A percentile compares a stretch with the other conserved stretches of the same genome.
These are phyloP conservation scores for Cymbopogon citratus DNA, from an alignment of 176 grass and related monocot species.

Conservation along the genomic window DNA sequence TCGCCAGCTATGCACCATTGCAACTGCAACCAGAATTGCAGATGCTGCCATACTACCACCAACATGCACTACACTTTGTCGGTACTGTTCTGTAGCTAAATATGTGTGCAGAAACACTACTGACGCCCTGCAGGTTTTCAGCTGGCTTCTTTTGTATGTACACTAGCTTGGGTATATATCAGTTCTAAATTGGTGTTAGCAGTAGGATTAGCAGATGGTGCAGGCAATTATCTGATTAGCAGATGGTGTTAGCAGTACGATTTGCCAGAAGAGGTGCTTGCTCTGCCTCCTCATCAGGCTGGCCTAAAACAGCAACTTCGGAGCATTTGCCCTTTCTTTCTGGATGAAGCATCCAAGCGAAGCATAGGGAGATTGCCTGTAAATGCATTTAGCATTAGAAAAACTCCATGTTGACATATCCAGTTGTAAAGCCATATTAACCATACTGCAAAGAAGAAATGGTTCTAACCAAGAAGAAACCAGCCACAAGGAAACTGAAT, in stretches of 20 bases:
- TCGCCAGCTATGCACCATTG: neutral
- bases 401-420: neutral
- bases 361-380: constrained; percentile 49
- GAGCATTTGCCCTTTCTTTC: constrained; percentile 13
- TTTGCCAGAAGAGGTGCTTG: constrained; percentile 34
- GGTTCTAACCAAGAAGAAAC: constrained; percentile 50
- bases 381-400: neutral
- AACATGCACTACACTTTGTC: neutral
- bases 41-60: neutral
- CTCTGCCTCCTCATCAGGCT: constrained; percentile 8
- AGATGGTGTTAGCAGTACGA: no score
- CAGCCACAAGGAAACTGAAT: constrained; percentile 61
- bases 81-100: neutral
- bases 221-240: neutral
- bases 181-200: neutral
- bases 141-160: neutral
- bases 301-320: neutral
- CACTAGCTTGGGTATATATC: neutral
- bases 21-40: no score
- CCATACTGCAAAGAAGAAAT: no score
- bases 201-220: neutral
- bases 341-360: constrained; percentile 48
- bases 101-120: neutral
- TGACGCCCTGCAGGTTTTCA: neutral
- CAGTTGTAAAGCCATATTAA: neutral